Conservation (phyloP, 768 basidiomycete species). For the Tylopilus vinaceipallidus region DNA sequence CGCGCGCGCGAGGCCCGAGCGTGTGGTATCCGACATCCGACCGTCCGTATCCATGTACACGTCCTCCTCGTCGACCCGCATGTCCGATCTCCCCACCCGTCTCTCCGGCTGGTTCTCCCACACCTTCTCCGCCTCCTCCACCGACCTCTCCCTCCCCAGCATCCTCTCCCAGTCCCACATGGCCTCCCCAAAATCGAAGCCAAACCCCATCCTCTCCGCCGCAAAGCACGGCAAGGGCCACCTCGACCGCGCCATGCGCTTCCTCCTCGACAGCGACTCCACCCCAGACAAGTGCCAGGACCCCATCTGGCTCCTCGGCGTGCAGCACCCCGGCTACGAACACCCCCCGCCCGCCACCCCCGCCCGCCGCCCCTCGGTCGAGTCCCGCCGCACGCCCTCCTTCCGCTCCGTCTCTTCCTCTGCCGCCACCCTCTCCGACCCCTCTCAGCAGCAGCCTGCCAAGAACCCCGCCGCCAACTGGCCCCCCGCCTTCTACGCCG, state of each 20-base stretch:
- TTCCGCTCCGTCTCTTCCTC: conserved; percentile 46
- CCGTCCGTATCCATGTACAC: conserved; percentile 47
- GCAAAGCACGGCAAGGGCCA: conserved; percentile 75
- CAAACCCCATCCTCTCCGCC: conserved; percentile 57
- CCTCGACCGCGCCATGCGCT: conserved; percentile 81
- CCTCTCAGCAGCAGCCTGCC: conserved; percentile 35
- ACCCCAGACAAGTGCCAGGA: conserved; percentile 79
- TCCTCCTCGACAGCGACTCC: conserved; percentile 89
- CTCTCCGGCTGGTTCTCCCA: conserved; percentile 82
- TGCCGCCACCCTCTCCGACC: conserved; percentile 34
- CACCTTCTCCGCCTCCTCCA: conserved; percentile 68
- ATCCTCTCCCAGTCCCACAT: conserved; percentile 51
- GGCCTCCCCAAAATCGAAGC: conserved; percentile 43
- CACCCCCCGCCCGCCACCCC: conserved; percentile 30
- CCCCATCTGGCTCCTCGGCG: conserved; percentile 88
- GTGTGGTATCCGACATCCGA: conserved; percentile 42
- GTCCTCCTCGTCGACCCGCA: conserved; percentile 45
- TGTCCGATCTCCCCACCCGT: conserved; percentile 70
- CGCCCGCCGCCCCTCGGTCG: conserved; percentile 38
- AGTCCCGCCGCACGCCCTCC: conserved; percentile 41
- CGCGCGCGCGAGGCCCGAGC: conserved; percentile 51
- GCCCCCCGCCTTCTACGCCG: conserved; percentile 82
- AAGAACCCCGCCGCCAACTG: conserved; percentile 46
- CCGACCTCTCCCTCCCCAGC: conserved; percentile 66
- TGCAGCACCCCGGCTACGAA: conserved; percentile 76